phyloP scores from a whole-genome alignment of 768 basidiomycete species.

The Lentinula edodes region DNA sequence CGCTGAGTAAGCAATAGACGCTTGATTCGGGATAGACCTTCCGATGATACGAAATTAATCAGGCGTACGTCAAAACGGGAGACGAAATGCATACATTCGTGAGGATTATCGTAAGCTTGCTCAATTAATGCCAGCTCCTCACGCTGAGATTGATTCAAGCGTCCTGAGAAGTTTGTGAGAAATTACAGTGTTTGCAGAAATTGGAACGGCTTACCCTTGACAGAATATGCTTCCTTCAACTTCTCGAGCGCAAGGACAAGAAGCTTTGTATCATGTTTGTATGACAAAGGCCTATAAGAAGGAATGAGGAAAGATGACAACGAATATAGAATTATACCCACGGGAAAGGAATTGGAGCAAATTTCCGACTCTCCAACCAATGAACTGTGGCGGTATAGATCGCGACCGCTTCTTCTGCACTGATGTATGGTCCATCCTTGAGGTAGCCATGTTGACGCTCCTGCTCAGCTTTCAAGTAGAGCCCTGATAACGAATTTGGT shows the following conservation, averaged over 20 bases:
- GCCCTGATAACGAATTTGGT: conserved; percentile 34
- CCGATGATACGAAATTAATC: neutral
- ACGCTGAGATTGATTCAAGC: conserved; percentile 92
- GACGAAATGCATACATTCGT: conserved; percentile 62
- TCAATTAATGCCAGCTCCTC: conserved; percentile 98
- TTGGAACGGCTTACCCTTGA: conserved; percentile 54
- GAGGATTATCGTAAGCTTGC: conserved; percentile 98
- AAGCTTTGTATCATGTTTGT: conserved; percentile 98
- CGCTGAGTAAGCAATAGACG: conserved; percentile 94
- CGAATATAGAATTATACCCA: conserved; percentile 26
- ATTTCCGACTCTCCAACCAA: conserved; percentile 97
- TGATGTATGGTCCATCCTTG: conserved; percentile 99
- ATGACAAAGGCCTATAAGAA: conserved; percentile 72
- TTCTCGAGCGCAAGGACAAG: conserved; percentile 96
- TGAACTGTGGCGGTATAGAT: conserved; percentile 99
- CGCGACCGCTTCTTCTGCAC: conserved; percentile 97
- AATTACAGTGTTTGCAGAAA: no score
- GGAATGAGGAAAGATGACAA: neutral
- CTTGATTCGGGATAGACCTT: conserved; percentile 93
- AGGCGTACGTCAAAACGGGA: neutral
- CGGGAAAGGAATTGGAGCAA: conserved; percentile 99
- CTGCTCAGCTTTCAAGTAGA: conserved; percentile 98
- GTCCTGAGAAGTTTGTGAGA: no score
- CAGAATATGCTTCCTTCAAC: conserved; percentile 97
- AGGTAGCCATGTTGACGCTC: conserved; percentile 98